phyloP scores from a whole-genome alignment of 1,284 basidiomycete genomes.

The Pascua sp. region DNA sequence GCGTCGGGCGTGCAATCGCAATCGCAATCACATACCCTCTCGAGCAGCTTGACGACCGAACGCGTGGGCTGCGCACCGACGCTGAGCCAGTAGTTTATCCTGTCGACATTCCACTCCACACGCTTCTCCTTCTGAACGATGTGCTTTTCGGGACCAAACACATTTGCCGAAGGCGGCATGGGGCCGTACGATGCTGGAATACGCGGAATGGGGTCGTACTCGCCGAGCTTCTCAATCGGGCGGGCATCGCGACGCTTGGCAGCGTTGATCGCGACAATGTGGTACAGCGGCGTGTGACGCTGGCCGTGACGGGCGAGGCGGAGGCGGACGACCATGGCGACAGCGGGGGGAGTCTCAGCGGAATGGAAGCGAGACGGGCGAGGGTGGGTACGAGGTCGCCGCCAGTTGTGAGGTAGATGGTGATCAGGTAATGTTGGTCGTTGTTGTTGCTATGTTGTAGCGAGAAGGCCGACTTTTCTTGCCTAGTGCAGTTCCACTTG shows the following conservation, averaged over 20 bases:
- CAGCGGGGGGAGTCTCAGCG: not conserved
- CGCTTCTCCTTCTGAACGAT: constrained; percentile 59
- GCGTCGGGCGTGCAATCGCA: not conserved
- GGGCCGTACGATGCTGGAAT: constrained; percentile 18
- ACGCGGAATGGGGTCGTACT: constrained; percentile 68
- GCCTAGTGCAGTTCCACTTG: too few species aligned
- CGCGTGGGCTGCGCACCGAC: constrained; percentile 80
- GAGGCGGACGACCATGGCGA: constrained; percentile 73
- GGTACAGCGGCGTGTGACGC: constrained; percentile 75
- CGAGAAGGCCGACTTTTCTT: too few species aligned
- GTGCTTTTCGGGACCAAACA: constrained; percentile 34
- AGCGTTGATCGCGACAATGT: constrained; percentile 77
- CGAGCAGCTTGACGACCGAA: constrained; percentile 71
- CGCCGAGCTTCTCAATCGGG: constrained; percentile 83
- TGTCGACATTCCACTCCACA: constrained; percentile 82
- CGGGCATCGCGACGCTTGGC: constrained; percentile 75
- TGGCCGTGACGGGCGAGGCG: constrained; percentile 81
- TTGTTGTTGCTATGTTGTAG: not conserved
- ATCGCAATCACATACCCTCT: constrained; percentile 61
- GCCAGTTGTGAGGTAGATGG: not conserved
- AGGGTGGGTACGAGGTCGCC: not conserved
- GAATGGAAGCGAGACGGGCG: not conserved
- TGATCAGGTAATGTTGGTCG: not conserved
- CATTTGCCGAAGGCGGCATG: constrained; percentile 34
- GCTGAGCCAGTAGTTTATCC: constrained; percentile 84